phyloP scores from a whole-genome alignment of 1,284 basidiomycete genomes.

The Tylopilus sp. region DNA sequence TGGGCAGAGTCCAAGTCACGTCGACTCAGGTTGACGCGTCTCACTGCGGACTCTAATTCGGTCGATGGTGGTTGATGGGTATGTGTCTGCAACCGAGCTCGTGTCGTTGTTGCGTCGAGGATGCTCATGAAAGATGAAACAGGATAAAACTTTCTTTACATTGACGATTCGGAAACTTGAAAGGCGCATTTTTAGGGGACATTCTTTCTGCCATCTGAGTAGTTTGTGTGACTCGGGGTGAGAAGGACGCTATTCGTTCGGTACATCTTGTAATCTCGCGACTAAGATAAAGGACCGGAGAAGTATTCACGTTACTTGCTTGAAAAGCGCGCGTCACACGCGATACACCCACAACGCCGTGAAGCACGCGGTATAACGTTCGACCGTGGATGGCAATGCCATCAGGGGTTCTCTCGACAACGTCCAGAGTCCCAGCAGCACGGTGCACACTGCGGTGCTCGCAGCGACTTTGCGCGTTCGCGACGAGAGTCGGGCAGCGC shows the following conservation, averaged over 20 bases:
- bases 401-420: slow-evolving; percentile 55
- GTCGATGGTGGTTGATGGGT: not conserved
- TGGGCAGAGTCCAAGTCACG: slow-evolving; percentile 26
- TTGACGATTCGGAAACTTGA: not conserved
- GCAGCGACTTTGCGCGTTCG: slow-evolving; percentile 34
- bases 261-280: not conserved
- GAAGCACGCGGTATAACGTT: slow-evolving; percentile 38
- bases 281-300: not conserved
- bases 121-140: slow-evolving; percentile 4
- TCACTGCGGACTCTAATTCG: slow-evolving; percentile 20
- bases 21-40: slow-evolving; percentile 23
- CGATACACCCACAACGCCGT: slow-evolving; percentile 25
- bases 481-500: slow-evolving; percentile 13
- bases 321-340: slow-evolving; percentile 5
- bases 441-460: slow-evolving; percentile 41
- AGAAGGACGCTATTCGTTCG: not conserved
- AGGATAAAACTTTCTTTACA: not conserved
- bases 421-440: slow-evolving; percentile 49
- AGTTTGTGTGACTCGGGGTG: not conserved
- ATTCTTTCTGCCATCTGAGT: not conserved
- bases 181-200: not conserved
- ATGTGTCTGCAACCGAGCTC: not conserved
- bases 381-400: slow-evolving; percentile 47
- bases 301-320: not conserved
- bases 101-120: not conserved